Evolutionary conservation across 1,139 yeast genomes (phyloP).

Genomic region (Yamadazyma friedrichii): DNA sequence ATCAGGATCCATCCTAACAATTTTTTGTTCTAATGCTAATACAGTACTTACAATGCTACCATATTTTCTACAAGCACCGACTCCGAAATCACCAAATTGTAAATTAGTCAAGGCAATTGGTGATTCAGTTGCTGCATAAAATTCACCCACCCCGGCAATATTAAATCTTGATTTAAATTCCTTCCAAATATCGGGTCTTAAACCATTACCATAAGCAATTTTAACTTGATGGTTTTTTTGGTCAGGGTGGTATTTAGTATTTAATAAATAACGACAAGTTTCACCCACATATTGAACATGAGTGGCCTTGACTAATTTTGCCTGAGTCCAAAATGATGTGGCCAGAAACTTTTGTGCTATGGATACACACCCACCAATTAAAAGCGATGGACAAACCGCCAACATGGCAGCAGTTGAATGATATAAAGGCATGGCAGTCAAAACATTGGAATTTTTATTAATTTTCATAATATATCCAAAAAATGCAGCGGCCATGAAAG

Average conservation of each 20-base stretch:
- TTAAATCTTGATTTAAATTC: conserved; percentile 76
- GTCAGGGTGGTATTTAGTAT: conserved; percentile 63
- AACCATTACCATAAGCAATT: conserved; percentile 89
- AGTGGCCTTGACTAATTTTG: conserved; percentile 65
- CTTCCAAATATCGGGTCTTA: conserved; percentile 89
- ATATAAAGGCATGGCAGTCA: conserved; percentile 93
- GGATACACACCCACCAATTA: conserved; percentile 69
- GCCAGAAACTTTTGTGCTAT: conserved; percentile 83
- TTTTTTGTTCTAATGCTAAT: conserved; percentile 54
- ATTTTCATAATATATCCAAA: conserved; percentile 73
- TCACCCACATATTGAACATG: conserved; percentile 95
- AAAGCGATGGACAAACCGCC: conserved; percentile 74
- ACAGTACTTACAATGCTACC: conserved; percentile 62
- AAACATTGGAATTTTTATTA: conserved; percentile 54
- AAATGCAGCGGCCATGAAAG: conserved; percentile 64
- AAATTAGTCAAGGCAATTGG: conserved; percentile 87
- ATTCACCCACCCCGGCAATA: conserved; percentile 79
- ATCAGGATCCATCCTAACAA: conserved; percentile 79
- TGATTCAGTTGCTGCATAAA: conserved; percentile 92
- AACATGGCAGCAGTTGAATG: conserved; percentile 92
- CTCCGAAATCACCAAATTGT: conserved; percentile 76
- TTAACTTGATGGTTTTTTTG: conserved; percentile 64
- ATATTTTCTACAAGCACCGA: conserved; percentile 87
- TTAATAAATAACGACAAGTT: conserved; percentile 81
- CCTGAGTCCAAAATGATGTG: conserved; percentile 89